A percentile compares a stretch with the other conserved stretches of the same genome.
Evolutionary conservation across 148 eudicot species (phyloP).

Genomic region (Heliamphora exappendiculata): DNA sequence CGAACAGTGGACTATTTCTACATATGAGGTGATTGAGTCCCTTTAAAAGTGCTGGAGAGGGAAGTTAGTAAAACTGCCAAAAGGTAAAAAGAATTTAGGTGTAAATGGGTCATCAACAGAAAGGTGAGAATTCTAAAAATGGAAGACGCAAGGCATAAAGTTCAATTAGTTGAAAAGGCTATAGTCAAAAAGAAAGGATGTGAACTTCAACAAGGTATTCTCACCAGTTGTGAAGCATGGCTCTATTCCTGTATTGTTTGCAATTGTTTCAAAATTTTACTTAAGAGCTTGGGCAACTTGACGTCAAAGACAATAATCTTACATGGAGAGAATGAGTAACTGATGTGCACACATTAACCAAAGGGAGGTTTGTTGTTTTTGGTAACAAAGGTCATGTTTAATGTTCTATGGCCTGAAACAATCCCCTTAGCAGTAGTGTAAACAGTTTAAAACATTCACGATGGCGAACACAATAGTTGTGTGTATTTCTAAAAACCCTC

Average conservation of each 20-base stretch:
- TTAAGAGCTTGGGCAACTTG: constrained; percentile 11
- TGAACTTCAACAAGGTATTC: constrained; percentile 13
- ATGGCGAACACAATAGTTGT: background rate
- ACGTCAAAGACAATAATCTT: constrained; percentile 11
- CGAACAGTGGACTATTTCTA: background rate
- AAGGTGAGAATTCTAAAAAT: background rate
- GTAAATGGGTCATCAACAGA: constrained; percentile 7
- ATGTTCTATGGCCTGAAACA: background rate
- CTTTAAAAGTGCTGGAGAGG: constrained; percentile 3
- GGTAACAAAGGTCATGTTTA: background rate
- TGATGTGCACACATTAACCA: constrained; percentile 3
- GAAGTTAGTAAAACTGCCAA: background rate
- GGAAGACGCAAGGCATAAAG: background rate
- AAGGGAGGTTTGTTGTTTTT: background rate
- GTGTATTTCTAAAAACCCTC: background rate
- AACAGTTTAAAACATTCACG: background rate
- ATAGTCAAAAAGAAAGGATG: background rate
- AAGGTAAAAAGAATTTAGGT: background rate
- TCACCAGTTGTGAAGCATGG: background rate
- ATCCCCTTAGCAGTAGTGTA: background rate
- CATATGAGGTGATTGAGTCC: constrained; percentile 1
- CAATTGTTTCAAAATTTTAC: background rate
- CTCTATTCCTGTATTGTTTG: background rate
- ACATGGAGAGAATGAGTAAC: background rate
- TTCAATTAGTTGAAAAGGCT: background rate